Percentiles rank a stretch among this genome's conserved stretches.
phyloP scores from a whole-genome alignment of 139 green algal species.

The Coelastrella sp. region DNA sequence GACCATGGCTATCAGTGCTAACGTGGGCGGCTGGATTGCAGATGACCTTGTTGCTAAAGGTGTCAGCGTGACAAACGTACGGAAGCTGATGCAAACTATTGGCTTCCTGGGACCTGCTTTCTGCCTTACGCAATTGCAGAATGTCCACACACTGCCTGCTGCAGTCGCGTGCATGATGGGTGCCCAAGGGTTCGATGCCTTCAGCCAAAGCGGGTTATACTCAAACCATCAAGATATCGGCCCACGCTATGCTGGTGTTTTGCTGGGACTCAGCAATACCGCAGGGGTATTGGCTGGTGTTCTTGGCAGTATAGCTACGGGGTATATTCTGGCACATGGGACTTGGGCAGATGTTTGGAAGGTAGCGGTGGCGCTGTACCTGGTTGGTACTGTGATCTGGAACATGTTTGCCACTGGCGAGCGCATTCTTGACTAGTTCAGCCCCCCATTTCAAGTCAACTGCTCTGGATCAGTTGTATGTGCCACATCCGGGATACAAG shows the following conservation, averaged over 20 bases:
- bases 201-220: constrained; percentile 96
- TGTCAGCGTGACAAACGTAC: constrained; percentile 80
- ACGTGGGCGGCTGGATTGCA: constrained; percentile 92
- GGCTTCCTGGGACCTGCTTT: constrained; percentile 97
- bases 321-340: constrained; percentile 85
- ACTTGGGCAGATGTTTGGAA: constrained; percentile 85
- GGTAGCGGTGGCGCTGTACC: constrained; percentile 93
- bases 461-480: background rate
- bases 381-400: constrained; percentile 94
- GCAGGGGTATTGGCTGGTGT: constrained; percentile 96
- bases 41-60: constrained; percentile 85
- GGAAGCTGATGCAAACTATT: constrained; percentile 94
- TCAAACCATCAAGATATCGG: constrained; percentile 98
- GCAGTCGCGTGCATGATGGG: constrained; percentile 97
- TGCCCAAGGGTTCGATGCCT: constrained; percentile 91
- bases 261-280: constrained; percentile 97
- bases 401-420: constrained; percentile 92
- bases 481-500: no score
- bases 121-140: constrained; percentile 89
- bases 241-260: constrained; percentile 93
- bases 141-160: constrained; percentile 64
- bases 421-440: constrained; percentile 82
- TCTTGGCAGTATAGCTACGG: constrained; percentile 90
- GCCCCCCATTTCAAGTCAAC: background rate
- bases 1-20: constrained; percentile 91